phyloP scores from a whole-genome alignment of 108 stramenopile species.

The Fragilaria crotonensis region DNA sequence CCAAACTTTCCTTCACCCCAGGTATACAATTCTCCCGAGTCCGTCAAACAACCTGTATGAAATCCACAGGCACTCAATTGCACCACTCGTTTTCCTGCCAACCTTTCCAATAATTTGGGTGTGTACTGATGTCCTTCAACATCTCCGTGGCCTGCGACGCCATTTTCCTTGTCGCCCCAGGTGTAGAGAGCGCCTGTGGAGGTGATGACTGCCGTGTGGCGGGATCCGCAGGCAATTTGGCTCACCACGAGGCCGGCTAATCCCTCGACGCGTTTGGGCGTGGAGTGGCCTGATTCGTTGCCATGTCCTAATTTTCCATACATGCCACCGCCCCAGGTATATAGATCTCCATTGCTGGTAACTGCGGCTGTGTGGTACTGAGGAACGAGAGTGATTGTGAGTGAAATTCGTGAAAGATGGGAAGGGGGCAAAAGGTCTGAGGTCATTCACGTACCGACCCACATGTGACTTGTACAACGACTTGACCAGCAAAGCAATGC shows the following conservation, averaged over 20 bases:
- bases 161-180: conserved; percentile 89
- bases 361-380: conserved; percentile 94
- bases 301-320: conserved; percentile 95
- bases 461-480: conserved; percentile 85
- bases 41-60: conserved; percentile 89
- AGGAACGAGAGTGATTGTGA: not conserved
- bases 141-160: conserved; percentile 91
- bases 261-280: conserved; percentile 82
- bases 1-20: conserved; percentile 95
- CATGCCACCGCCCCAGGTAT: conserved; percentile 93
- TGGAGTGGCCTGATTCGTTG: conserved; percentile 88
- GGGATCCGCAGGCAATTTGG: conserved; percentile 89
- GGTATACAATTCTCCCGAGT: conserved; percentile 75
- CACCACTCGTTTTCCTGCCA: conserved; percentile 75
- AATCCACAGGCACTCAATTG: conserved; percentile 93
- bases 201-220: conserved; percentile 88
- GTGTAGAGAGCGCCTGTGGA: conserved; percentile 74
- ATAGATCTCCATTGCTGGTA: conserved; percentile 84
- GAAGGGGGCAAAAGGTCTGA: not conserved
- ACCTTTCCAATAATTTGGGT: conserved; percentile 73
- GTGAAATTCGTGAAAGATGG: not conserved
- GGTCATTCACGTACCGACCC: conserved; percentile 27
- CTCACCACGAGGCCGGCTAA: conserved; percentile 67
- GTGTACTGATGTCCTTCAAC: conserved; percentile 92
- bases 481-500: conserved; percentile 69